Percentiles rank a stretch among this genome's conserved stretches.
These are phyloP conservation scores for Purshia tridentata DNA, from an alignment of 306 rosid genomes.

Conservation along the genomic window DNA sequence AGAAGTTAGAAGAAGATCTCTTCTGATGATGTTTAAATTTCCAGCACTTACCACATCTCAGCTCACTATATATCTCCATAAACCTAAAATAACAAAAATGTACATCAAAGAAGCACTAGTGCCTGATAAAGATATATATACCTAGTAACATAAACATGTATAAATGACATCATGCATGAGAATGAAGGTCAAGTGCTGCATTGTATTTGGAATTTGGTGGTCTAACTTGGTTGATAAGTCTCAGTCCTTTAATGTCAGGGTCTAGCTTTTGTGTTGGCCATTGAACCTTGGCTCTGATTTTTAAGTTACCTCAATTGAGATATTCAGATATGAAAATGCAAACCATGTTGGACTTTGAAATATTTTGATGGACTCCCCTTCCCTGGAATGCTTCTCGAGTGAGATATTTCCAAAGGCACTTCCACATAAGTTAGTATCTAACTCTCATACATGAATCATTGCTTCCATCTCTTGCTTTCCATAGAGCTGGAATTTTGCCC, in stretches of 20 bases:
- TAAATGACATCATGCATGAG: background rate
- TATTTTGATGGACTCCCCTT: background rate
- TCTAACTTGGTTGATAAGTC: background rate
- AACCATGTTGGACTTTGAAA: constrained; percentile 7
- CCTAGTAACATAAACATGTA: background rate
- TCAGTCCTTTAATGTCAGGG: background rate
- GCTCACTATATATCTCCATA: constrained; percentile 1
- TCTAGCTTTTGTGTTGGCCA: constrained; percentile 1
- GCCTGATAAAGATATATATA: background rate
- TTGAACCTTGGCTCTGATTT: background rate
- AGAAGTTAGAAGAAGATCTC: background rate
- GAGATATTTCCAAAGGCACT: constrained; percentile 3
- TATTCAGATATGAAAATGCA: background rate
- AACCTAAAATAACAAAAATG: background rate
- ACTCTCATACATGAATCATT: background rate
- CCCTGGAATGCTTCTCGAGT: background rate
- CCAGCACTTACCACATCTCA: background rate
- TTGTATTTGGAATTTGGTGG: background rate
- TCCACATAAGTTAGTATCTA: background rate
- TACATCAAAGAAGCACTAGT: background rate
- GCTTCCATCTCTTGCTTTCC: constrained; percentile 11
- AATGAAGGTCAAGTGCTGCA: background rate
- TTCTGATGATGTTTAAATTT: constrained; percentile 1
- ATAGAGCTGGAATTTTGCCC: background rate
- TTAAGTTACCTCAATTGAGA: background rate